These are phyloP conservation scores for Exobasidium rhododendri DNA, from an alignment of 1,284 basidiomycete species.

Conservation along the genomic window DNA sequence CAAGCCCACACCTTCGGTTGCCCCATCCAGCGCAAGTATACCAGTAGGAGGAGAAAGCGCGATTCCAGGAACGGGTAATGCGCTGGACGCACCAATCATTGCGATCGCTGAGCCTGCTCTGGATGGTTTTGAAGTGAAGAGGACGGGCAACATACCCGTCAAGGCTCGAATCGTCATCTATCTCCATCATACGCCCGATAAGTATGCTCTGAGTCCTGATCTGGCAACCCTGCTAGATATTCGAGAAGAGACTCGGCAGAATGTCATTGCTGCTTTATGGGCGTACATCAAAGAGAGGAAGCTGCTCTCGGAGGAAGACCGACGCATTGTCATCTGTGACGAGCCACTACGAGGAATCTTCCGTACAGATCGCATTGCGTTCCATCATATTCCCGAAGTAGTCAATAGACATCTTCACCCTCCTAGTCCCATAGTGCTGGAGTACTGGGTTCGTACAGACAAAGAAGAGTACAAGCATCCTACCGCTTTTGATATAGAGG, in stretches of 20 bases:
- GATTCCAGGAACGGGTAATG: conserved; percentile 1
- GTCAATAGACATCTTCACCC: conserved; percentile 75
- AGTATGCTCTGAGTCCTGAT: conserved; percentile 75
- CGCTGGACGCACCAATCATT: conserved; percentile 36
- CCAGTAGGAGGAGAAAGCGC: conserved; percentile 29
- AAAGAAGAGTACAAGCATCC: conserved; percentile 54
- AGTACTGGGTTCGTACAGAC: conserved; percentile 62
- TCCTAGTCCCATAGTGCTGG: conserved; percentile 78
- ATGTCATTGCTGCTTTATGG: conserved; percentile 81
- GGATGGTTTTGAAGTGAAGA: conserved; percentile 84
- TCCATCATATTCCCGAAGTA: conserved; percentile 80
- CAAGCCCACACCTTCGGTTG: conserved; percentile 57
- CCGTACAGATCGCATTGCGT: conserved; percentile 64
- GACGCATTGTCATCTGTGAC: conserved; percentile 73
- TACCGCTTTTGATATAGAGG: conserved; percentile 77
- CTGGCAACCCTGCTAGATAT: conserved; percentile 74
- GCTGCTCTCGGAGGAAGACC: conserved; percentile 85
- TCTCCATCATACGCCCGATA: conserved; percentile 79
- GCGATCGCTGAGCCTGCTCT: conserved; percentile 46
- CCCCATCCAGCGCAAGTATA: conserved; percentile 21
- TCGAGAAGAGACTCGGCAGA: conserved; percentile 79
- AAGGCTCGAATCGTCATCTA: conserved; percentile 77
- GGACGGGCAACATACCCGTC: conserved; percentile 74
- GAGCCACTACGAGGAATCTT: conserved; percentile 53
- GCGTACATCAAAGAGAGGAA: conserved; percentile 83